phyloP scores from a whole-genome alignment of 805 yeast species.

The Candida koratica region DNA sequence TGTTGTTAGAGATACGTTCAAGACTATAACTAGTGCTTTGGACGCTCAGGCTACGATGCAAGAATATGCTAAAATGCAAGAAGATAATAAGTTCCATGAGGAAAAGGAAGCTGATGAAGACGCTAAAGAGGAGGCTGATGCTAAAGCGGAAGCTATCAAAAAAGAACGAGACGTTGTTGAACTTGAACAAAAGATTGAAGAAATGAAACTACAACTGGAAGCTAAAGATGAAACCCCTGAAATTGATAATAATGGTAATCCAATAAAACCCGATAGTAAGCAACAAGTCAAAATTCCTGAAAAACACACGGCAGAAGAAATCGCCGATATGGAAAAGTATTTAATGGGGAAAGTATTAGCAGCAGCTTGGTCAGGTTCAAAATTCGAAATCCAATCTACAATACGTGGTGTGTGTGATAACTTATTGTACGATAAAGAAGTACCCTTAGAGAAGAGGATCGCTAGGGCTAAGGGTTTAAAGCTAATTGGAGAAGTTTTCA shows the following conservation, averaged over 20 bases:
- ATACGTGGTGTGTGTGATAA: constrained; percentile 67
- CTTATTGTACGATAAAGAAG: constrained; percentile 55
- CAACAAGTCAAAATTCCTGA: constrained; percentile 24
- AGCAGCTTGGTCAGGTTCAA: constrained; percentile 84
- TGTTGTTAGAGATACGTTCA: constrained; percentile 66
- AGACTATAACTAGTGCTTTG: constrained; percentile 66
- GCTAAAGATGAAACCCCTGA: constrained; percentile 16
- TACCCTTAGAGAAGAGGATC: constrained; percentile 42
- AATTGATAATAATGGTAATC: constrained; percentile 16
- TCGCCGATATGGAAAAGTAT: constrained; percentile 69
- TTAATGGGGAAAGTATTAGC: constrained; percentile 75
- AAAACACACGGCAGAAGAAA: constrained; percentile 50
- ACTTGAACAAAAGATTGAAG: constrained; percentile 18
- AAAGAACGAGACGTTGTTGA: constrained; percentile 19
- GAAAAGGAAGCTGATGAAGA: constrained; percentile 33
- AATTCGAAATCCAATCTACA: constrained; percentile 71
- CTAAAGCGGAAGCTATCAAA: constrained; percentile 14
- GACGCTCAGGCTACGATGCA: constrained; percentile 79
- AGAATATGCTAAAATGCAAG: constrained; percentile 66
- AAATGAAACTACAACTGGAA: constrained; percentile 13
- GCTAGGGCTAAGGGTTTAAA: constrained; percentile 63
- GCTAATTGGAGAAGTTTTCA: constrained; percentile 61
- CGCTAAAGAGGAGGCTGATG: too few relatives aligned
- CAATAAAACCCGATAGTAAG: constrained; percentile 11
- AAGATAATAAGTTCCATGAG: constrained; percentile 45